Percentiles rank a stretch among this genome's conserved stretches.
These are phyloP conservation scores for Lenwebbia sp. DNA, from an alignment of 345 rosid genomes.

Conservation along the genomic window DNA sequence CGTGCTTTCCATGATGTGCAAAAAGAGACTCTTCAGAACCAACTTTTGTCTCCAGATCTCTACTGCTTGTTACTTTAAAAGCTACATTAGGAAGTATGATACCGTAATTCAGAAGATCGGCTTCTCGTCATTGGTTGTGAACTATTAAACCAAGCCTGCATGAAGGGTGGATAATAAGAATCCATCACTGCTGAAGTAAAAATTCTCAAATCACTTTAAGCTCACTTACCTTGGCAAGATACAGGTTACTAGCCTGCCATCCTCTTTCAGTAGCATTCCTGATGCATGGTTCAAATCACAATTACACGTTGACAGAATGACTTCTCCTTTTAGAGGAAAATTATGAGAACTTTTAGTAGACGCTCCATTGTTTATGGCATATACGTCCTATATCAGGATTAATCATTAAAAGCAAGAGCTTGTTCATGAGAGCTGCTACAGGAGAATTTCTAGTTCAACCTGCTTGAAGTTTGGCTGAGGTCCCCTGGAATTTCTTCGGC, in stretches of 20 bases:
- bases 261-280: constrained; percentile 38
- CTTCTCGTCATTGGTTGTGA: constrained; percentile 76
- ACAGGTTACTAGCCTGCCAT: constrained; percentile 34
- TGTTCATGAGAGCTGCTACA: background rate
- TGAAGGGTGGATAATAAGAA: background rate
- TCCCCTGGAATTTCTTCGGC: constrained; percentile 21
- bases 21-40: background rate
- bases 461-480: constrained; percentile 25
- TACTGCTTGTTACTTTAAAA: background rate
- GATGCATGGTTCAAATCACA: background rate
- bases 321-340: background rate
- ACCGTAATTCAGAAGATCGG: constrained; percentile 67
- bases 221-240: constrained; percentile 50
- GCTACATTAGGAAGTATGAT: background rate
- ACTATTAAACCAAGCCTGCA: constrained; percentile 72
- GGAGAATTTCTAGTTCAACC: constrained; percentile 14
- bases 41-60: background rate
- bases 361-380: background rate
- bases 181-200: background rate
- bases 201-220: background rate
- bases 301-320: background rate
- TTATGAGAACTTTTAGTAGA: background rate
- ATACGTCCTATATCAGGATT: background rate
- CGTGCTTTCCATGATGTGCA: background rate
- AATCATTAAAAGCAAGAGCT: background rate